Conservation (phyloP, 257 asterid genomes). For the Oldenlandia corymbosa region DNA sequence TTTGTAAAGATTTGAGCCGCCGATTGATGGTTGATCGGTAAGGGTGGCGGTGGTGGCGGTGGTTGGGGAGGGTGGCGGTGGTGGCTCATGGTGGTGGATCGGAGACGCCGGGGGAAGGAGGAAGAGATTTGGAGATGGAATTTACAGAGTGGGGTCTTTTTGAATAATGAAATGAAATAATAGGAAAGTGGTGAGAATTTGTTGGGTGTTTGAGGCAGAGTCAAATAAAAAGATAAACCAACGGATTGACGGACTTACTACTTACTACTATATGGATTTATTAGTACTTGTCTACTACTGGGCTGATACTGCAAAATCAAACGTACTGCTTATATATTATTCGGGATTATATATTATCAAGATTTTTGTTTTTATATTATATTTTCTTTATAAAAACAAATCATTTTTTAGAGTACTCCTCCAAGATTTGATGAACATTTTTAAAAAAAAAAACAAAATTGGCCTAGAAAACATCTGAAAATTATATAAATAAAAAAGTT, state of each 20-base stretch:
- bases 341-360: too few relatives aligned
- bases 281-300: background rate
- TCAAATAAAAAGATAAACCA: background rate
- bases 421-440: too few relatives aligned
- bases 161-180: too few relatives aligned
- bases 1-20: slow-evolving; percentile 61
- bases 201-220: background rate
- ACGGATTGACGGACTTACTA: background rate
- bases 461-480: too few relatives aligned
- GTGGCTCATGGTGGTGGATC: slow-evolving; percentile 26
- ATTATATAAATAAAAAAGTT: too few relatives aligned
- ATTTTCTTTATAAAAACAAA: too few relatives aligned
- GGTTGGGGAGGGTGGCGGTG: slow-evolving; percentile 28
- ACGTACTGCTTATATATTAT: too few relatives aligned
- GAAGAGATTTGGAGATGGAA: slow-evolving; percentile 4
- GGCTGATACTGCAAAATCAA: too few relatives aligned
- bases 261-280: too few relatives aligned
- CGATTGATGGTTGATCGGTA: slow-evolving; percentile 38
- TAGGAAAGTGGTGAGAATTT: background rate
- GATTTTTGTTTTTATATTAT: too few relatives aligned
- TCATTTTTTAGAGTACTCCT: too few relatives aligned
- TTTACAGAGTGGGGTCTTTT: background rate
- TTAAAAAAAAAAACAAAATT: too few relatives aligned
- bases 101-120: slow-evolving; percentile 4
- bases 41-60: slow-evolving; percentile 14